Percentiles rank a stretch among this genome's conserved stretches.
Evolutionary conservation across 1,139 yeast species (phyloP).

Genomic region (Candida tropicalis): DNA sequence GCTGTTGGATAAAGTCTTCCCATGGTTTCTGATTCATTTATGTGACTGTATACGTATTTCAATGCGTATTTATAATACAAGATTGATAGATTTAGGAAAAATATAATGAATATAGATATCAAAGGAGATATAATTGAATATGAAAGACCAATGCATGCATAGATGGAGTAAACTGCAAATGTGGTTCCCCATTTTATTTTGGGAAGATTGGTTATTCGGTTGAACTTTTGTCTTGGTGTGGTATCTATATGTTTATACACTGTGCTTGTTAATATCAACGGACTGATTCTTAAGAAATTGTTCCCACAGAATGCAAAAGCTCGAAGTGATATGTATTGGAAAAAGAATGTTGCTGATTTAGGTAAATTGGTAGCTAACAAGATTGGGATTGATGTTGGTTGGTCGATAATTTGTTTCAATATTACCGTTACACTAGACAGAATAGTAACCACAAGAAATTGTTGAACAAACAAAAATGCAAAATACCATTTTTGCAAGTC

Average conservation of each 20-base stretch:
- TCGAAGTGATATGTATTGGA: conserved; percentile 69
- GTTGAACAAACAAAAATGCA: conserved; percentile 74
- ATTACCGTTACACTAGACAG: conserved; percentile 79
- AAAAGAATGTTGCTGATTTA: conserved; percentile 79
- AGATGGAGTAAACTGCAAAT: conserved; percentile 74
- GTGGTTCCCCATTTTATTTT: conserved; percentile 73
- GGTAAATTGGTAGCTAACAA: conserved; percentile 76
- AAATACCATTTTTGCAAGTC: conserved; percentile 71
- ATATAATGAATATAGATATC: conserved; percentile 61
- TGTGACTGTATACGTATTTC: conserved; percentile 52
- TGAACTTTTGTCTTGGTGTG: conserved; percentile 63
- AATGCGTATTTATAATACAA: conserved; percentile 72
- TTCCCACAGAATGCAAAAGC: conserved; percentile 76
- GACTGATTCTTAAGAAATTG: conserved; percentile 58
- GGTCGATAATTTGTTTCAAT: conserved; percentile 62
- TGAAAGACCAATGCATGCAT: conserved; percentile 75
- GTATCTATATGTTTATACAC: conserved; percentile 40
- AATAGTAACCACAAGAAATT: conserved; percentile 81
- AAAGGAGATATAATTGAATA: conserved; percentile 80
- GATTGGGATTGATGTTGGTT: conserved; percentile 73
- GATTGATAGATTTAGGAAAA: conserved; percentile 59
- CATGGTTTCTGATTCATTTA: conserved; percentile 61
- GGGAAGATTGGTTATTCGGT: conserved; percentile 45
- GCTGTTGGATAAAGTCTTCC: conserved; percentile 77
- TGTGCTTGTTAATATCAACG: conserved; percentile 43